Base-by-base conservation (phyloP, 2,329 filamentous ascomycete species). In the Magnaporthiopsis poae region DNA sequence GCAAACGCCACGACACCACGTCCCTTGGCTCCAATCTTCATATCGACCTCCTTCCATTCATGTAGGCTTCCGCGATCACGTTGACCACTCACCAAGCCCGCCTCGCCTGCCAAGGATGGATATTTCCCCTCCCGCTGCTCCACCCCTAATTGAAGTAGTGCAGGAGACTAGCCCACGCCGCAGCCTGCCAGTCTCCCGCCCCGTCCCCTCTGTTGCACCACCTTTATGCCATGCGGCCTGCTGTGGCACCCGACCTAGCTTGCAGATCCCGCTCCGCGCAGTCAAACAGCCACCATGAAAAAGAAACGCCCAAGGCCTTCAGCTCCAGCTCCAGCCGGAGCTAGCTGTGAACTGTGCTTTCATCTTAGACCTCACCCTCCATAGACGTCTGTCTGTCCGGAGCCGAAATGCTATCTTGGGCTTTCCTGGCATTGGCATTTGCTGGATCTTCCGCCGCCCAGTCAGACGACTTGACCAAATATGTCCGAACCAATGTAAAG, bases 401-500 rank as follows among this genome's bases (percentile, higher is more conserved):
- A 59, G 46, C 15, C n/a, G 56, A 5, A 3, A 64, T 64, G 63
- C 27, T 27, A 29, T 9, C 15, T 12, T 18, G 39, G 27, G 2
- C 59, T 31, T 5, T 35, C 21, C 5, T 64, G n/a, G 29, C 11
- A 9, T 13, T 64, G 15, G 21, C 29, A 12, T 59, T 9, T 21
- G 65, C 21, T 27, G 7, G 12, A n/a, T 1, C 31, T 9, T 25
- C 21, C 25, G 12, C 46, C 29, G 63, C 39, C 7, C 63, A 60
- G 39, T 35, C 63, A 8, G 63, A 29, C 21, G 63, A 64, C 63
- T 39, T 64, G n/a, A n/a, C 39, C n/a, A n/a, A n/a, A 18, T 64
- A 64, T 56, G 46, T 64, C 27, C 63, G 46, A 15, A 64, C 63
- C 21, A 46, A 64, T 35, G 63, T 64, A 35, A 64, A 46, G 29